Conservation (phyloP, 306 rosid genomes). For the Medicago ruthenica region DNA sequence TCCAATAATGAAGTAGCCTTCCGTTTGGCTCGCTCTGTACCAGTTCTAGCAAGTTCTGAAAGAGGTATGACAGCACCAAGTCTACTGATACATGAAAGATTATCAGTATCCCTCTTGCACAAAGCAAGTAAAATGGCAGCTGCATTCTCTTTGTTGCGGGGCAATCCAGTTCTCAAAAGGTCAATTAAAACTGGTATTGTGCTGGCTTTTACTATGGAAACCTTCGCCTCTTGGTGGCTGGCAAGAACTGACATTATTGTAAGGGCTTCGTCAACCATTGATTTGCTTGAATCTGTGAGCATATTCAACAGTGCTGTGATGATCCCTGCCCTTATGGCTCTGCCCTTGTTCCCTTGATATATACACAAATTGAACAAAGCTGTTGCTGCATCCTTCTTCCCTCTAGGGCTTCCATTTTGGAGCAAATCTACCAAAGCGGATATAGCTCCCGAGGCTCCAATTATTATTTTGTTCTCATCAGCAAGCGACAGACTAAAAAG, state of each 20-base stretch:
- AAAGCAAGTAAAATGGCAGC: constrained; percentile 87
- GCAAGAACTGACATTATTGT: constrained; percentile 96
- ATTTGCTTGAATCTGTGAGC: constrained; percentile 82
- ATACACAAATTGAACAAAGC: constrained; percentile 93
- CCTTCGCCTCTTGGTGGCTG: constrained; percentile 89
- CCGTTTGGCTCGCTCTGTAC: constrained; percentile 92
- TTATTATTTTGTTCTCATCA: constrained; percentile 92
- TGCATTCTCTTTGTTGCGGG: constrained; percentile 89
- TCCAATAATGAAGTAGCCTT: constrained; percentile 89
- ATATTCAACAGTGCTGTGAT: constrained; percentile 73
- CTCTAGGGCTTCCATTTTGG: constrained; percentile 83
- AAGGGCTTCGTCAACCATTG: constrained; percentile 89
- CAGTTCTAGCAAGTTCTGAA: constrained; percentile 73
- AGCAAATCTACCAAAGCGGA: constrained; percentile 89
- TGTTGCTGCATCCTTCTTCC: constrained; percentile 94
- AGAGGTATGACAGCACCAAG: constrained; percentile 90
- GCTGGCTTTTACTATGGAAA: constrained; percentile 79
- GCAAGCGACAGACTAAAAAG: constrained; percentile 94
- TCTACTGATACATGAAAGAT: constrained; percentile 79
- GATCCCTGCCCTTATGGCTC: constrained; percentile 87
- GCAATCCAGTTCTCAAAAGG: constrained; percentile 80
- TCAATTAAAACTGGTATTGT: constrained; percentile 90
- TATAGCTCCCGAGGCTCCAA: constrained; percentile 95
- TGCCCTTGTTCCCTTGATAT: constrained; percentile 95
- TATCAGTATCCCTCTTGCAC: constrained; percentile 81